A percentile compares a stretch with the other conserved stretches of the same genome.
Conservation (phyloP, 805 yeast genomes). For the Kuraishia molischiana region DNA sequence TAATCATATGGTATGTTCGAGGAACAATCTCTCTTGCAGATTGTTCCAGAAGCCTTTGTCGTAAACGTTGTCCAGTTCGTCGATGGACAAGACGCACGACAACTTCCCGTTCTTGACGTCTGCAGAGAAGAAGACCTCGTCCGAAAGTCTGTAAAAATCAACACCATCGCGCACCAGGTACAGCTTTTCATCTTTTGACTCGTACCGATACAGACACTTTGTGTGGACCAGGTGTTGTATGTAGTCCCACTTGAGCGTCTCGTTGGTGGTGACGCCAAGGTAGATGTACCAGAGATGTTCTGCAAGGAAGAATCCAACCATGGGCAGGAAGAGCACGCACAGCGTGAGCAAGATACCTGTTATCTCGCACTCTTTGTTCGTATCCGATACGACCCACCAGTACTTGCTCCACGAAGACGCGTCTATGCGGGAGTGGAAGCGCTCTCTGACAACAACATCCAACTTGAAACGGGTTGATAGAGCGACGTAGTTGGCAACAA, state of each 20-base stretch:
- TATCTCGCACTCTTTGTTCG: constrained; percentile 23
- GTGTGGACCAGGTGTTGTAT: constrained; percentile 27
- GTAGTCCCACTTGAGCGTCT: constrained; percentile 42
- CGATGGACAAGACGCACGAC: not conserved
- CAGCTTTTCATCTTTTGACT: constrained; percentile 4
- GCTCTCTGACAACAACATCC: not conserved
- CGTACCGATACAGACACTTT: constrained; percentile 18
- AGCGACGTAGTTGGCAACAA: not conserved
- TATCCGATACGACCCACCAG: constrained; percentile 15
- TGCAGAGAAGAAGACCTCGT: not conserved
- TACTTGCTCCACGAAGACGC: not conserved
- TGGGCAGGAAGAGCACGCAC: constrained; percentile 25
- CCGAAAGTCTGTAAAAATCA: not conserved
- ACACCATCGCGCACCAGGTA: constrained; percentile 13
- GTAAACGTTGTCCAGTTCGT: constrained; percentile 31
- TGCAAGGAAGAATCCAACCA: constrained; percentile 26
- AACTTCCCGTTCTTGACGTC: not conserved
- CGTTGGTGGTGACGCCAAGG: constrained; percentile 50
- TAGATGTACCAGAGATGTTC: constrained; percentile 37
- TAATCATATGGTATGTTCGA: no score
- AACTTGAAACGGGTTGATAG: not conserved
- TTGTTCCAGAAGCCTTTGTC: constrained; percentile 39
- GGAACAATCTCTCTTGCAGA: constrained; percentile 23
- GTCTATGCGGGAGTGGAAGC: not conserved
- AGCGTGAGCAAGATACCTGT: constrained; percentile 32